phyloP scores from a whole-genome alignment of 2,329 filamentous ascomycete species.

The Rachicladosporium sp. region DNA sequence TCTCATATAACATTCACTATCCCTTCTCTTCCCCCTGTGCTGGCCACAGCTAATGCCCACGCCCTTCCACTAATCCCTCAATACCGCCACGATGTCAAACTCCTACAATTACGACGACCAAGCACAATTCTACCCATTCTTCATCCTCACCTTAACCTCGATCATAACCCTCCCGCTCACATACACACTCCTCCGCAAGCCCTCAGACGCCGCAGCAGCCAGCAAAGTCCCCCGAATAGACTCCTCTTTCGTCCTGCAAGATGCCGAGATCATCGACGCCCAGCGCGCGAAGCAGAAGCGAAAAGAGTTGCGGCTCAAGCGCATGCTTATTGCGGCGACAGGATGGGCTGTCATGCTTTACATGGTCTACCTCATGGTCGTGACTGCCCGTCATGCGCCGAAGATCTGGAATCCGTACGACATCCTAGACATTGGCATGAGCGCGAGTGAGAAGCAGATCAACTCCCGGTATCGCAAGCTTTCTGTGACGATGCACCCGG shows the following conservation, averaged over 20 bases:
- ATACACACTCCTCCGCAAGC: constrained; percentile 67
- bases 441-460: constrained; percentile 76
- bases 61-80: too few species aligned
- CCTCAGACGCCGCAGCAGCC: constrained; percentile 61
- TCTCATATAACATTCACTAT: too few species aligned
- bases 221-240: constrained; percentile 72
- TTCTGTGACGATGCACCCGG: constrained; percentile 77
- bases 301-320: constrained; percentile 78
- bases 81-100: constrained; percentile 55
- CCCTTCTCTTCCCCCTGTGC: too few species aligned
- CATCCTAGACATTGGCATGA: constrained; percentile 75
- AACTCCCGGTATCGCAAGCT: constrained; percentile 82
- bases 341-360: constrained; percentile 78
- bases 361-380: constrained; percentile 83
- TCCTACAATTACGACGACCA: constrained; percentile 98
- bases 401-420: constrained; percentile 97
- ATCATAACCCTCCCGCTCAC: constrained; percentile 84
- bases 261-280: constrained; percentile 71
- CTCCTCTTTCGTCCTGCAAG: constrained; percentile 65
- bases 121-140: constrained; percentile 98
- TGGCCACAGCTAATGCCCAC: too few species aligned
- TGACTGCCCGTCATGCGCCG: constrained; percentile 56
- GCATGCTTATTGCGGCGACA: constrained; percentile 58
- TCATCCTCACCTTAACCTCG: constrained; percentile 80
- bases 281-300: constrained; percentile 80